phyloP scores from a whole-genome alignment of 495 filamentous ascomycete species.

The Trichoderma orchidacearum region DNA sequence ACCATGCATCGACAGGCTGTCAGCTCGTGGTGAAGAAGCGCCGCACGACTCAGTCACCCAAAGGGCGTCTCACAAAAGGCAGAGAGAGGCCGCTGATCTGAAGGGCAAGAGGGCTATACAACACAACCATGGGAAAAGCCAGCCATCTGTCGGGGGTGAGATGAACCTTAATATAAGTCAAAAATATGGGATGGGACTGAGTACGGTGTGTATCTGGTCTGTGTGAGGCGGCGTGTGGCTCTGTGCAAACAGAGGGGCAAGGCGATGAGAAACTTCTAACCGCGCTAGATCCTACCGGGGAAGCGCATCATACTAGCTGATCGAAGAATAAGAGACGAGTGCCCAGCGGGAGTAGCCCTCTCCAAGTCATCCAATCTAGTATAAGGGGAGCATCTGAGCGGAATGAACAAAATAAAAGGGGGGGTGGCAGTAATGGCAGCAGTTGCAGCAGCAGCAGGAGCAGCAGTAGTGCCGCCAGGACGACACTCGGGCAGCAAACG shows the following conservation, averaged over 20 bases:
- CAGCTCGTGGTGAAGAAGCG: neutral
- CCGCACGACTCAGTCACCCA: neutral
- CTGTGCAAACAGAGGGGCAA: neutral
- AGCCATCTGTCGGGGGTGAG: neutral
- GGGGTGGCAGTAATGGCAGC: neutral
- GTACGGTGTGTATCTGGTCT: neutral
- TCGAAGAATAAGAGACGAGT: neutral
- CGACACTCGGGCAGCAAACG: neutral
- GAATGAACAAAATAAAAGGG: too few relatives aligned
- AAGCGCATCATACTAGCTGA: neutral
- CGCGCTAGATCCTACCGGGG: neutral
- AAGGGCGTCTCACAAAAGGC: neutral
- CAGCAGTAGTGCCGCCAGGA: neutral
- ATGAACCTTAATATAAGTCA: slow-evolving; percentile 1
- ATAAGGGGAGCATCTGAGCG: neutral
- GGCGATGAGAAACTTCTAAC: neutral
- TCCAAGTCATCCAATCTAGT: neutral
- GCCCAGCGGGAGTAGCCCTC: neutral
- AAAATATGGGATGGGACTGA: neutral
- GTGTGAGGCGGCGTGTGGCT: neutral
- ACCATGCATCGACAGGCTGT: neutral
- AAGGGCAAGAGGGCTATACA: neutral
- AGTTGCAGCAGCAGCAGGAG: too few relatives aligned
- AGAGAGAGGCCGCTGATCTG: neutral
- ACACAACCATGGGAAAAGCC: neutral